Evolutionary conservation across 1,284 basidiomycete species (phyloP).

Genomic region (Papiliotrema laurentii): DNA sequence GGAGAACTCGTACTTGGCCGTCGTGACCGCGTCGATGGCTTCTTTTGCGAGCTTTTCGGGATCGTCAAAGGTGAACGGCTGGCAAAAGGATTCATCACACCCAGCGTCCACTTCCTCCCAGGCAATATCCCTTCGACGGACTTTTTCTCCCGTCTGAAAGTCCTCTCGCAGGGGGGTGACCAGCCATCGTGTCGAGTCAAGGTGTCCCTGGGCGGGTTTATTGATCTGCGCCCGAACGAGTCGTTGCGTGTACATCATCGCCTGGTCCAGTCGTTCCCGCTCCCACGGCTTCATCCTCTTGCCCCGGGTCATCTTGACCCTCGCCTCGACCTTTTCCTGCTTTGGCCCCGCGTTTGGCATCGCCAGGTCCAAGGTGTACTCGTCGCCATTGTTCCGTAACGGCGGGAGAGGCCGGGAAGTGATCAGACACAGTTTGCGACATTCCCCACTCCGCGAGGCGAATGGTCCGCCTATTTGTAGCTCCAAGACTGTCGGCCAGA

Average conservation of each 20-base stretch:
- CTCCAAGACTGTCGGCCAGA: slow-evolving; percentile 17
- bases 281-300: slow-evolving; percentile 18
- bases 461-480: slow-evolving; percentile 3
- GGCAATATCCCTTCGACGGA: slow-evolving; percentile 20
- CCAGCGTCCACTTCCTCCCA: slow-evolving; percentile 29
- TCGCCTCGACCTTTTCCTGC: neutral
- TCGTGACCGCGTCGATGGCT: slow-evolving; percentile 21
- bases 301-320: slow-evolving; percentile 9
- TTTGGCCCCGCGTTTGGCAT: neutral
- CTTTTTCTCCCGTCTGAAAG: slow-evolving; percentile 2
- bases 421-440: slow-evolving; percentile 18
- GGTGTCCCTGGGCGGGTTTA: slow-evolving; percentile 13
- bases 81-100: slow-evolving; percentile 4
- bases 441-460: slow-evolving; percentile 3
- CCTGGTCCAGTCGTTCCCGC: slow-evolving; percentile 15
- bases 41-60: slow-evolving; percentile 6
- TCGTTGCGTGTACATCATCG: slow-evolving; percentile 22
- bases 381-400: slow-evolving; percentile 1
- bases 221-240: slow-evolving; percentile 28
- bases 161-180: slow-evolving; percentile 21
- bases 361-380: neutral
- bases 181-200: slow-evolving; percentile 20
- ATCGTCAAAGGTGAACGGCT: slow-evolving; percentile 13
- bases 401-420: slow-evolving; percentile 15
- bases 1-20: slow-evolving; percentile 18